Conservation (phyloP, 345 rosid genomes). For the Camelina sativa region DNA sequence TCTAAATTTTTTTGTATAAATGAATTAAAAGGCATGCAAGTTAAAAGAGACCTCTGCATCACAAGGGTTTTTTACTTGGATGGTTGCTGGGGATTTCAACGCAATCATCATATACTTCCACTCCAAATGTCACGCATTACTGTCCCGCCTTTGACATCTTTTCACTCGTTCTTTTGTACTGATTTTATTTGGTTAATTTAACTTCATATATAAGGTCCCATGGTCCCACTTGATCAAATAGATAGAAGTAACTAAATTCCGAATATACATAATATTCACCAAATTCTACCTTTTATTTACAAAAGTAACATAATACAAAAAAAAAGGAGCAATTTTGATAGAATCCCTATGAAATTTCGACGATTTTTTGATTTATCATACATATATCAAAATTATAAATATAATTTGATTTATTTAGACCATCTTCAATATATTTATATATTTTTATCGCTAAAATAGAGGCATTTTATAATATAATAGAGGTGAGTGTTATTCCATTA, state of each 20-base stretch:
- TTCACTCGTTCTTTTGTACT: not conserved
- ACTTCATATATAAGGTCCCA: not conserved
- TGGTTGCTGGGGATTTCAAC: not conserved
- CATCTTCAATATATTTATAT: too few species aligned
- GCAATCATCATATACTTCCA: slow-evolving; percentile 13
- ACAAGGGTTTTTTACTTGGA: not conserved
- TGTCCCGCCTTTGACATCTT: slow-evolving; percentile 7
- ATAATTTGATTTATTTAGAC: not conserved
- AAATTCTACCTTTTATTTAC: not conserved
- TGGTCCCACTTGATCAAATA: not conserved
- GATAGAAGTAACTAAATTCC: not conserved
- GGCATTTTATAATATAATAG: too few species aligned
- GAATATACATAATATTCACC: not conserved
- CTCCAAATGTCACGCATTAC: slow-evolving; percentile 4
- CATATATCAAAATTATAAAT: not conserved
- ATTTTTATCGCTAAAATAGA: too few species aligned
- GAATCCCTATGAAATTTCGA: too few species aligned
- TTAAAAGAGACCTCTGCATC: not conserved
- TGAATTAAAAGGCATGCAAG: not conserved
- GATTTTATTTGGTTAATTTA: not conserved
- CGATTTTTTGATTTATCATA: not conserved
- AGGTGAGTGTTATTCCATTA: too few species aligned
- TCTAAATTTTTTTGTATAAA: not conserved
- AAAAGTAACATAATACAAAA: not conserved
- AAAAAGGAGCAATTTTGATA: too few species aligned